Evolutionary conservation across 768 basidiomycete genomes (phyloP).

Genomic region (Termitomyces bulborhizus): DNA sequence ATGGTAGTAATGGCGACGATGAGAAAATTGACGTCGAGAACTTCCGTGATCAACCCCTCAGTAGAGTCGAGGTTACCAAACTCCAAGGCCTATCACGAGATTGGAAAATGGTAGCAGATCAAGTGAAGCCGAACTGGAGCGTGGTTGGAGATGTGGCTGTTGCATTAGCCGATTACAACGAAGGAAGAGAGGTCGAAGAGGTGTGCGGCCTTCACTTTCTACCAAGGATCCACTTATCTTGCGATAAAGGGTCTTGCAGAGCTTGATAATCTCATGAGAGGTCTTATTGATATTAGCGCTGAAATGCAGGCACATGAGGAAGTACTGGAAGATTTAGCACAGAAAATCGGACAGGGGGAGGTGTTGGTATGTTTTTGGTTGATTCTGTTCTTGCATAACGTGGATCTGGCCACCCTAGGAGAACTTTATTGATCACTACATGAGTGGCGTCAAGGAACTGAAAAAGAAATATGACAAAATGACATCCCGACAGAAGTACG

Average conservation of each 20-base stretch:
- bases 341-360: constrained; percentile 48
- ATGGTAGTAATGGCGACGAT: constrained; percentile 34
- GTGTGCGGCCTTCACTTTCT: constrained; percentile 25
- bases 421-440: constrained; percentile 46
- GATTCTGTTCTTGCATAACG: neutral
- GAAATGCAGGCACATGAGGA: constrained; percentile 54
- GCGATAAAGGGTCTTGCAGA: constrained; percentile 42
- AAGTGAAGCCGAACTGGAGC: constrained; percentile 38
- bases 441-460: constrained; percentile 33
- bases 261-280: constrained; percentile 64
- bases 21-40: constrained; percentile 53
- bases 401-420: constrained; percentile 30
- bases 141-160: constrained; percentile 48
- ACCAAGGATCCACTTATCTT: constrained; percentile 3
- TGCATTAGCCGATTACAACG: constrained; percentile 57
- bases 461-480: constrained; percentile 45
- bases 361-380: constrained; percentile 45
- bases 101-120: constrained; percentile 52
- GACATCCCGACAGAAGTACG: constrained; percentile 78
- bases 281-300: constrained; percentile 58
- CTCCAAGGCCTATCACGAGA: constrained; percentile 54
- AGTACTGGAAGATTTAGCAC: constrained; percentile 48
- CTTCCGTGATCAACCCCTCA: constrained; percentile 64
- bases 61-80: constrained; percentile 42
- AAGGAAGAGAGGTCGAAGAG: constrained; percentile 44